These are phyloP conservation scores for Salicornia ramosissima DNA, from an alignment of 148 eudicot species.

Conservation along the genomic window DNA sequence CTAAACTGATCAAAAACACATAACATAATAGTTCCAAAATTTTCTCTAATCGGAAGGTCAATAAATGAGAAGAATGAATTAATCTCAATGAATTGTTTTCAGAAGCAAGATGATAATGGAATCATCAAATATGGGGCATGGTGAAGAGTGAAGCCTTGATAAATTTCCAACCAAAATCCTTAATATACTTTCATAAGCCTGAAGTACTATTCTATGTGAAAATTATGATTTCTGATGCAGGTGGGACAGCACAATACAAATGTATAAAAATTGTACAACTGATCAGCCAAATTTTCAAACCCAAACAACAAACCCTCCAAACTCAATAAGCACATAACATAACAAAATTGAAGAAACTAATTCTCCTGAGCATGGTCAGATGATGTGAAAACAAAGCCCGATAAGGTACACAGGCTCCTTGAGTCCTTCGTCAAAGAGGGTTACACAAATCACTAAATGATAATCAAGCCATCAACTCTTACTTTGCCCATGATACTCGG, in stretches of 20 bases:
- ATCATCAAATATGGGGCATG: not conserved
- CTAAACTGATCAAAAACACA: not conserved
- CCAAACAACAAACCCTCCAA: not conserved
- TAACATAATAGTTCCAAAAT: not conserved
- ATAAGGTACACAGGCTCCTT: no score
- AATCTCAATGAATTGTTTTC: not conserved
- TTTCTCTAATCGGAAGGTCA: not conserved
- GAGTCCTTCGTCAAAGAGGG: no score
- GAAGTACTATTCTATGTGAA: no score
- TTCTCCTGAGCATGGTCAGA: no score
- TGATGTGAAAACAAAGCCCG: no score
- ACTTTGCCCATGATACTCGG: no score
- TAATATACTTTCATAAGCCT: no score
- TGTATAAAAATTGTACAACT: not conserved
- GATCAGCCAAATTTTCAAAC: not conserved
- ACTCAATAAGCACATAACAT: not conserved
- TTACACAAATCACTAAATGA: no score
- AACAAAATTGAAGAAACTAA: no score
- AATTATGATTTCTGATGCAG: not conserved
- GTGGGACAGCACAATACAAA: no score
- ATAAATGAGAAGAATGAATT: not conserved
- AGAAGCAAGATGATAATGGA: not conserved
- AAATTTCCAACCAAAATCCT: no score
- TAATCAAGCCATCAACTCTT: no score
- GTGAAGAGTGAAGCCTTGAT: not conserved